These are phyloP conservation scores for Mortierella sp. DNA, from an alignment of 371 early-diverging fungal species.

Conservation along the genomic window DNA sequence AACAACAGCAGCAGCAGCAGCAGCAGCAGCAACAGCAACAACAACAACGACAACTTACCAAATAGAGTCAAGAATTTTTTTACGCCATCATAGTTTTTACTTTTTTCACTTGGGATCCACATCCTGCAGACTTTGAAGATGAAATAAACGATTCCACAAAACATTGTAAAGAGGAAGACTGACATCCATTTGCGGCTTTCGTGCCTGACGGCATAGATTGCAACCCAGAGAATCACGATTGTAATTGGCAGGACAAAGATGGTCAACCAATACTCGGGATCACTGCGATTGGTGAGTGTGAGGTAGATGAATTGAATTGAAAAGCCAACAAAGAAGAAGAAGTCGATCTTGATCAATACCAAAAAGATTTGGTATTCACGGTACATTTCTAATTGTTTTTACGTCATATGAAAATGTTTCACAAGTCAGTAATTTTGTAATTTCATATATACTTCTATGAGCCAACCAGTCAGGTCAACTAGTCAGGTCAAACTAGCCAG, in stretches of 20 bases:
- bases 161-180: constrained; percentile 76
- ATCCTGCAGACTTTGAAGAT: constrained; percentile 88
- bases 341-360: constrained; percentile 88
- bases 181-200: constrained; percentile 75
- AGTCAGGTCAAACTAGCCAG: no score
- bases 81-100: constrained; percentile 70
- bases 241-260: constrained; percentile 82
- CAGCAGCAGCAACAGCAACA: not conserved
- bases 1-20: no score
- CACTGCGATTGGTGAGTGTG: constrained; percentile 65
- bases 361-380: constrained; percentile 89
- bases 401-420: constrained; percentile 10
- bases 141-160: constrained; percentile 85
- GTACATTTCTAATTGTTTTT: constrained; percentile 86
- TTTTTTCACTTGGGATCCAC: constrained; percentile 69
- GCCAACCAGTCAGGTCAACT: no score
- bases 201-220: constrained; percentile 81
- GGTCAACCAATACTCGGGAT: constrained; percentile 80
- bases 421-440: no score
- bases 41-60: constrained; percentile 61
- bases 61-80: constrained; percentile 89
- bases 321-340: constrained; percentile 90
- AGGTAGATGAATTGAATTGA: constrained; percentile 89
- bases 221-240: constrained; percentile 75
- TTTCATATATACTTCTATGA: no score